Conservation (phyloP, 2,329 filamentous ascomycete species). For the Helotiales sp. region DNA sequence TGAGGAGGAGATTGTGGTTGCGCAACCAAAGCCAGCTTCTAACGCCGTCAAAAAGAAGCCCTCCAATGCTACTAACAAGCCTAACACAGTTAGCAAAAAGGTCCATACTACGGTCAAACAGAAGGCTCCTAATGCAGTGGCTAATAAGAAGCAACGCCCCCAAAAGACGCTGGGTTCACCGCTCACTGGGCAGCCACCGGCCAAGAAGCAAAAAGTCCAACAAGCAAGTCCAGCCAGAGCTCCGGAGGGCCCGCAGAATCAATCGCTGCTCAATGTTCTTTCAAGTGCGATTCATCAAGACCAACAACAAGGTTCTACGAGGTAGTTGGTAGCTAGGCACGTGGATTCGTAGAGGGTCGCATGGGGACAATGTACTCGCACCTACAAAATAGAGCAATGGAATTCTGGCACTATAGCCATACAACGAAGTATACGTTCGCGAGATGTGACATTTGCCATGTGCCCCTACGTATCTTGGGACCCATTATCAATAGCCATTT, state of each 20-base stretch:
- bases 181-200: background rate
- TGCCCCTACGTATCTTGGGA: too few species aligned
- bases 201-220: constrained; percentile 5
- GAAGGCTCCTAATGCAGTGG: background rate
- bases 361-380: too few species aligned
- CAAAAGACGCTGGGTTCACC: background rate
- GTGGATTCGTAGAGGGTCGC: background rate
- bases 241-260: background rate
- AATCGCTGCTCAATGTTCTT: background rate
- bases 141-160: background rate
- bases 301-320: background rate
- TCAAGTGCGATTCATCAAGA: background rate
- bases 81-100: too few species aligned
- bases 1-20: background rate
- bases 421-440: too few species aligned
- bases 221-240: background rate
- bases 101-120: background rate
- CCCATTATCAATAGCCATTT: too few species aligned
- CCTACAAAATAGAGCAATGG: background rate
- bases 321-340: background rate
- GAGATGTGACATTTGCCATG: too few species aligned
- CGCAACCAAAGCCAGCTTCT: background rate
- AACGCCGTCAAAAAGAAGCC: background rate
- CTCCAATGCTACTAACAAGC: background rate
- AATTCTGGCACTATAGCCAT: too few species aligned